A percentile compares a stretch with the other conserved stretches of the same genome.
Conservation (phyloP, 148 eudicot species). For the Cornus florida region DNA sequence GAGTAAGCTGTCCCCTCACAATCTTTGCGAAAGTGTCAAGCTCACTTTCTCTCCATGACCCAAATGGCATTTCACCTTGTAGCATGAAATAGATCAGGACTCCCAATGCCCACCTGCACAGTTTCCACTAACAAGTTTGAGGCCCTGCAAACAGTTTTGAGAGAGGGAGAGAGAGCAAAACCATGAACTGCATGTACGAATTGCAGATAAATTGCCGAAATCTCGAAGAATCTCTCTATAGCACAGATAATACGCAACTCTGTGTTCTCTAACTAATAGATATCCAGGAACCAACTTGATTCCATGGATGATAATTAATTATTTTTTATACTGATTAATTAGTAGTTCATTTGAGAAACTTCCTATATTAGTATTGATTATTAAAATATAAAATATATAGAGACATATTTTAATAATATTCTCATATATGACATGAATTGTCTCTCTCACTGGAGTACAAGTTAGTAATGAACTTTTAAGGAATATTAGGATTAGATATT, state of each 20-base stretch:
- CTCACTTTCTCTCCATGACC: constrained; percentile 94
- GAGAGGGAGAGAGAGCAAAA: neutral
- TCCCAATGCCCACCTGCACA: constrained; percentile 96
- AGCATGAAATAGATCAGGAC: constrained; percentile 88
- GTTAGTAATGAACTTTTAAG: no score
- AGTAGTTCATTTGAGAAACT: no score
- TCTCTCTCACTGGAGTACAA: no score
- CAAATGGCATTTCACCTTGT: constrained; percentile 97
- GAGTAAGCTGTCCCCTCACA: constrained; percentile 84
- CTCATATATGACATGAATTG: no score
- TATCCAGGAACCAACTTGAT: no score
- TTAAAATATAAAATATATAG: no score
- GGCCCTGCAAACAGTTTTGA: neutral
- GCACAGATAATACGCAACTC: neutral
- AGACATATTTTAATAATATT: no score
- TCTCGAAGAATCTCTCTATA: neutral
- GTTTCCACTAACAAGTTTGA: constrained; percentile 9
- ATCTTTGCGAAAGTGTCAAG: constrained; percentile 82
- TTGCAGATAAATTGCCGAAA: neutral
- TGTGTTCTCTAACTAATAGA: no score
- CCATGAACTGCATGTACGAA: neutral
- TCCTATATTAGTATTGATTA: no score
- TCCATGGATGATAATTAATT: no score
- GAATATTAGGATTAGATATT: no score
- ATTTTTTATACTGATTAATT: no score